phyloP scores from a whole-genome alignment of 192 early-diverging fungal species.

The Coemansia erecta region DNA sequence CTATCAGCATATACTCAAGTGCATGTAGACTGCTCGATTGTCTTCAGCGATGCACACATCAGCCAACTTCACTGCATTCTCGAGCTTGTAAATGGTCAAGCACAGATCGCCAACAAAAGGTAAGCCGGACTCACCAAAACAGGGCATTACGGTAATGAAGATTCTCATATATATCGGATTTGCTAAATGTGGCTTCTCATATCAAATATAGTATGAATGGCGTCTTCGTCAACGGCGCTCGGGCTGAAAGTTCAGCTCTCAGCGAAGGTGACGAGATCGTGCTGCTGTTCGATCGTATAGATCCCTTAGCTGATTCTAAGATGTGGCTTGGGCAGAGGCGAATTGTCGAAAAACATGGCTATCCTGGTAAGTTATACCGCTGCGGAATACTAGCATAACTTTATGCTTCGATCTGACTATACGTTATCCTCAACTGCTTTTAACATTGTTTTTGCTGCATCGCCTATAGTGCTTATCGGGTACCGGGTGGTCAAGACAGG shows the following conservation, averaged over 20 bases:
- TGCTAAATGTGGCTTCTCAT: not conserved
- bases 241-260: conserved; percentile 13
- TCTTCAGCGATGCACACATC: conserved; percentile 32
- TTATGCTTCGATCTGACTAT: too few relatives aligned
- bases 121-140: not conserved
- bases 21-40: conserved; percentile 16
- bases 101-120: conserved; percentile 21
- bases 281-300: conserved; percentile 32
- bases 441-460: too few relatives aligned
- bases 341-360: conserved; percentile 22
- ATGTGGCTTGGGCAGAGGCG: conserved; percentile 26
- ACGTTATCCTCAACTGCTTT: too few relatives aligned
- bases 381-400: not conserved
- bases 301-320: not conserved
- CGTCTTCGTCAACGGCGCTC: conserved; percentile 35
- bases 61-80: conserved; percentile 39
- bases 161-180: not conserved
- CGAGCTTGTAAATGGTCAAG: conserved; percentile 4
- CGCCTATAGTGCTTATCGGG: conserved; percentile 26
- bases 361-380: conserved; percentile 14
- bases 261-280: conserved; percentile 34
- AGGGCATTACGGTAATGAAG: not conserved
- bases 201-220: conserved; percentile 36
- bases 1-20: not conserved
- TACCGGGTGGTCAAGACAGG: conserved; percentile 15